These are phyloP conservation scores for Escallonia herrerae DNA, from an alignment of 129 eudicot species.

Conservation along the genomic window DNA sequence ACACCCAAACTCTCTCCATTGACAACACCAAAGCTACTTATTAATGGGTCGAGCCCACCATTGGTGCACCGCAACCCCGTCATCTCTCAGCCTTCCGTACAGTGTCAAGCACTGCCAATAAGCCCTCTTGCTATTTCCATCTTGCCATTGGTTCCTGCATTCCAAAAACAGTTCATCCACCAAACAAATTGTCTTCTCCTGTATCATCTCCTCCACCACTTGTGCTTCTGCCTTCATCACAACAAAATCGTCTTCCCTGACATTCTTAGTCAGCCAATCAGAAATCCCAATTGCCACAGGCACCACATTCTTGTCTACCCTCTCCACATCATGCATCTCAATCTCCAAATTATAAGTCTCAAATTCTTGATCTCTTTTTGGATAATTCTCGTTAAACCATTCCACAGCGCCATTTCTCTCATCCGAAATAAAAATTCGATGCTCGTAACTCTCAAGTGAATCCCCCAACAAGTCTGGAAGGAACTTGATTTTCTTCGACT, in stretches of 20 bases:
- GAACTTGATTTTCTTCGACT: conserved; percentile 24
- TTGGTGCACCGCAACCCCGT: conserved; percentile 46
- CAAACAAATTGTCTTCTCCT: conserved; percentile 32
- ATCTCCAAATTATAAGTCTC: conserved; percentile 18
- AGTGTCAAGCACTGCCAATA: conserved; percentile 45
- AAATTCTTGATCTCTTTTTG: conserved; percentile 22
- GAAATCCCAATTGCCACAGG: conserved; percentile 24
- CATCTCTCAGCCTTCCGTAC: conserved; percentile 34
- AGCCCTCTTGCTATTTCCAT: conserved; percentile 23
- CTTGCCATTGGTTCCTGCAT: conserved; percentile 44
- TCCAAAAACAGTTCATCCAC: conserved; percentile 63
- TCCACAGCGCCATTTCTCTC: conserved; percentile 16
- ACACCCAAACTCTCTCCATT: too few species aligned
- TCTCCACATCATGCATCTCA: neutral
- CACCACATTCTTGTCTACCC: neutral
- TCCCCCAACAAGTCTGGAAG: conserved; percentile 26
- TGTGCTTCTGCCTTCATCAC: conserved; percentile 82
- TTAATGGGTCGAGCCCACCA: conserved; percentile 24
- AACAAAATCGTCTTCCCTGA: conserved; percentile 55
- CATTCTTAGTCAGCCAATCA: conserved; percentile 54
- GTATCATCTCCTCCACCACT: conserved; percentile 55
- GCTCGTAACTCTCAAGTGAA: conserved; percentile 18
- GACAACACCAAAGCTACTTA: too few species aligned
- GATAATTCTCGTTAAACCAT: conserved; percentile 37
- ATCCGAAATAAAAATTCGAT: conserved; percentile 26